phyloP scores from a whole-genome alignment of 306 rosid genomes.

The Neltuma alba region DNA sequence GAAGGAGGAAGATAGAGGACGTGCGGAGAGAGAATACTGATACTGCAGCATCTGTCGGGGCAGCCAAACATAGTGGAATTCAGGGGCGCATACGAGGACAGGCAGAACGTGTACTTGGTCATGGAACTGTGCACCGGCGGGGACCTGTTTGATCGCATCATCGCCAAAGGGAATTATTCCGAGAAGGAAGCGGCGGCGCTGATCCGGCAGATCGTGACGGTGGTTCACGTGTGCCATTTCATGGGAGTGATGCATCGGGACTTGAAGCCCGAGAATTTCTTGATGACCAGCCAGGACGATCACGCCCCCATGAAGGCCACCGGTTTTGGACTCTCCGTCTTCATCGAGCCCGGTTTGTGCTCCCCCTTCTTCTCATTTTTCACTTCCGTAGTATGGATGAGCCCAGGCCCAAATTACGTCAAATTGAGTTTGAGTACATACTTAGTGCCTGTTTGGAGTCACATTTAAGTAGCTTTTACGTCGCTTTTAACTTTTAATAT shows the following conservation, averaged over 20 bases:
- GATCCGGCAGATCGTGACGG: slow-evolving; percentile 72
- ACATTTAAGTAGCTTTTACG: too few relatives aligned
- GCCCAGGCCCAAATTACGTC: neutral
- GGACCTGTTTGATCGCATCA: slow-evolving; percentile 87
- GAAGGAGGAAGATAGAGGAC: slow-evolving; percentile 49
- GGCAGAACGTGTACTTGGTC: slow-evolving; percentile 54
- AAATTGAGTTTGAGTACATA: too few relatives aligned
- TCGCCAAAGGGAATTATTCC: slow-evolving; percentile 60
- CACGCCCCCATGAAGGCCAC: slow-evolving; percentile 66
- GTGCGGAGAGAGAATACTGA: slow-evolving; percentile 66
- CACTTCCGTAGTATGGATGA: too few relatives aligned
- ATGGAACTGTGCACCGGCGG: slow-evolving; percentile 92
- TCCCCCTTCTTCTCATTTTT: neutral
- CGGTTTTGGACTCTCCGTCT: slow-evolving; percentile 87
- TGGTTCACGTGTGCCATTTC: slow-evolving; percentile 81
- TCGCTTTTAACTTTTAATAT: too few relatives aligned
- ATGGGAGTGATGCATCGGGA: slow-evolving; percentile 93
- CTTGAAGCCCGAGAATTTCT: slow-evolving; percentile 84
- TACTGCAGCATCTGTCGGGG: slow-evolving; percentile 78
- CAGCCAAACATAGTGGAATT: slow-evolving; percentile 92
- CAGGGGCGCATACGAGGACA: slow-evolving; percentile 80
- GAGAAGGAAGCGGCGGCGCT: slow-evolving; percentile 67
- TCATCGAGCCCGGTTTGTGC: slow-evolving; percentile 76
- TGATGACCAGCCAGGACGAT: slow-evolving; percentile 45
- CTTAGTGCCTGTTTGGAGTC: too few relatives aligned